Percentiles rank a stretch among this genome's conserved stretches.
Conservation (phyloP, 2,329 filamentous ascomycete genomes). For the Mycosphaerella sp. region DNA sequence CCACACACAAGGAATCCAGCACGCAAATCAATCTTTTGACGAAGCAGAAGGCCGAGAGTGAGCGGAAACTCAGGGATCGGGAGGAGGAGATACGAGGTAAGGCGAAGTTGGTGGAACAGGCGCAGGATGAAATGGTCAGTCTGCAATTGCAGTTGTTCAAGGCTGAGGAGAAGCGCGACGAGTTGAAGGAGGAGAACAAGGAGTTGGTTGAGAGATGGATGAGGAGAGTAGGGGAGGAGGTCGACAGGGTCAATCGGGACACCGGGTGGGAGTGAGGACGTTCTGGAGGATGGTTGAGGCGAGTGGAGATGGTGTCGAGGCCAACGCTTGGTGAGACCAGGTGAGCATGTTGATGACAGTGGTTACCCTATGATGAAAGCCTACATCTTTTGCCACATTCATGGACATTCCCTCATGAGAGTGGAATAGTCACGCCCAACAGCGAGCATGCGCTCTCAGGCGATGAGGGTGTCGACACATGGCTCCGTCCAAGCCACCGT, state of each 20-base stretch:
- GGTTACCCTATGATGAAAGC: too few species aligned
- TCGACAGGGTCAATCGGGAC: conserved; percentile 71
- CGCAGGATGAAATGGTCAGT: conserved; percentile 89
- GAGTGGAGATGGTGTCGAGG: too few species aligned
- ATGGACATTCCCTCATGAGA: too few species aligned
- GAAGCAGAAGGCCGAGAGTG: conserved; percentile 55
- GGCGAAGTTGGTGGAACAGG: conserved; percentile 72
- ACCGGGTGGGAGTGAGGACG: conserved; percentile 24
- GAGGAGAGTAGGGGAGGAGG: conserved; percentile 77
- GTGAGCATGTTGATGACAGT: too few species aligned
- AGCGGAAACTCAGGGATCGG: conserved; percentile 65
- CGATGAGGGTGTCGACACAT: too few species aligned
- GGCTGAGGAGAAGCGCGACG: conserved; percentile 67
- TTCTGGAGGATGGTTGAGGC: too few species aligned
- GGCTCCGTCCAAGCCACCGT: too few species aligned
- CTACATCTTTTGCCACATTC: too few species aligned
- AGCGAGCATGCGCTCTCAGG: too few species aligned
- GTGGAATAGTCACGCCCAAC: too few species aligned
- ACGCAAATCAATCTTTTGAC: conserved; percentile 57
- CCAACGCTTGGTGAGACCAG: too few species aligned
- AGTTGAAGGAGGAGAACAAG: conserved; percentile 74
- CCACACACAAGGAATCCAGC: conserved; percentile 53
- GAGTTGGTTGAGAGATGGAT: conserved; percentile 90
- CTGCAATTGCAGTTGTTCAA: conserved; percentile 83
- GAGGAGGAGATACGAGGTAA: conserved; percentile 83